These are phyloP conservation scores for Blastomyces gilchristii DNA, from an alignment of 2,329 filamentous ascomycete genomes.

Conservation along the genomic window DNA sequence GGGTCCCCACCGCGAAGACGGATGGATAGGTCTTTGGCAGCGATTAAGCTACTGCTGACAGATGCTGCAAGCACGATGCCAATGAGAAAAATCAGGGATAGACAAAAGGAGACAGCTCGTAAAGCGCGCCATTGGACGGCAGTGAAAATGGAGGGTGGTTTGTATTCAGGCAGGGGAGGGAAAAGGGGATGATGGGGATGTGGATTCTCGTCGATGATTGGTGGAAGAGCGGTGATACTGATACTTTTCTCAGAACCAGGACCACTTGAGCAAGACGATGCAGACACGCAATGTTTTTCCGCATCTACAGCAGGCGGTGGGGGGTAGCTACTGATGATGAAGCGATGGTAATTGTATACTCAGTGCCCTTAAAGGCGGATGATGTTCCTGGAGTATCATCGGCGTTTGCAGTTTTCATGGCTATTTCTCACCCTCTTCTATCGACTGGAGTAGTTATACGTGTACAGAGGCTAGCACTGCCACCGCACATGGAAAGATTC, in stretches of 20 bases:
- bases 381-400: neutral
- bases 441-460: too few species aligned
- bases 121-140: constrained; percentile 57
- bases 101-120: constrained; percentile 57
- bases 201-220: neutral
- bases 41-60: constrained; percentile 52
- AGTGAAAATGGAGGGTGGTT: constrained; percentile 57
- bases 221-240: neutral
- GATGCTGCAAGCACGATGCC: constrained; percentile 66
- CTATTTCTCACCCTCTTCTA: neutral
- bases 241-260: neutral
- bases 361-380: neutral
- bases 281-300: neutral
- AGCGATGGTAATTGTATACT: neutral
- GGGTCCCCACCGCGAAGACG: constrained; percentile 52
- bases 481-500: neutral
- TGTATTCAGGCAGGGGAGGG: constrained; percentile 72
- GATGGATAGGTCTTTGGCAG: constrained; percentile 42
- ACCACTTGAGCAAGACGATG: neutral
- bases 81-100: constrained; percentile 67
- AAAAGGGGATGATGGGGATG: constrained; percentile 64
- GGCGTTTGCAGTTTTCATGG: neutral
- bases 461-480: neutral
- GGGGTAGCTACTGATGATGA: neutral
- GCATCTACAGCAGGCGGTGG: too few species aligned